Evolutionary conservation across 2,329 filamentous ascomycete species (phyloP), one percentile per base, ranked within the genome.

Genomic region (Pseudogymnoascus sp.): DNA sequence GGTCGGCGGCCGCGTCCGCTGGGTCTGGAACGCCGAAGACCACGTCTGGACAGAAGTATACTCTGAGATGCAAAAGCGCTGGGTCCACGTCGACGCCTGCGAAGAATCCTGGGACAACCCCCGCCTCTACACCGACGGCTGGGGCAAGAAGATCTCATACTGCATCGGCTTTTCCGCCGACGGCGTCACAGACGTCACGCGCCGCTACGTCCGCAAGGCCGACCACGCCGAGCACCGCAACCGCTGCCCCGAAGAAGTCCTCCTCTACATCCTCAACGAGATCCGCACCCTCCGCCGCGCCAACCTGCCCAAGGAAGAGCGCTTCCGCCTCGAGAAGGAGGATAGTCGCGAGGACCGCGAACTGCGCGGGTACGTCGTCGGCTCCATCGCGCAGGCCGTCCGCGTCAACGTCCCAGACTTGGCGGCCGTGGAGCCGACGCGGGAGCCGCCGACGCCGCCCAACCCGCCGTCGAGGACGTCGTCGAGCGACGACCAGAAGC

Each of bases 31-130:
- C 70, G 89, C 89, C 31, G 95, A 98, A 76, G 95, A 98, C 74
- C 91, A 97, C 72, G 91, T 97, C 26, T 99, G 95, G 95, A 96
- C 93, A 0, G 95, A 98, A 71, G 89, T 98, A 12, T 99, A 96
- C 78, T 97, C 93, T 2, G 90, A 95, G 66, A 92, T 96, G 76
- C 89, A 93, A 72, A 88, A 89, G 75, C 86, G 92, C 73, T 99
- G 95, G 95, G 83, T 98, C n/a, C 93, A 98, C 69, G 92, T 97
- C 43, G 95, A 99, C 75, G 88, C 89, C 35, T 97, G 93, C 72
- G 95, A 98, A 74, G 93, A 93, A 73, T 87, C 90, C 1, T 98
- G 93, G 92, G 95, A 99, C 74, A 92, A 93, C 72, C 95, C 95
- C 60, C 84, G 90, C 53, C 82, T 98, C 8, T 98, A 98, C 76